Conservation (phyloP, 148 eudicot genomes). For the Oxyria digyna region DNA sequence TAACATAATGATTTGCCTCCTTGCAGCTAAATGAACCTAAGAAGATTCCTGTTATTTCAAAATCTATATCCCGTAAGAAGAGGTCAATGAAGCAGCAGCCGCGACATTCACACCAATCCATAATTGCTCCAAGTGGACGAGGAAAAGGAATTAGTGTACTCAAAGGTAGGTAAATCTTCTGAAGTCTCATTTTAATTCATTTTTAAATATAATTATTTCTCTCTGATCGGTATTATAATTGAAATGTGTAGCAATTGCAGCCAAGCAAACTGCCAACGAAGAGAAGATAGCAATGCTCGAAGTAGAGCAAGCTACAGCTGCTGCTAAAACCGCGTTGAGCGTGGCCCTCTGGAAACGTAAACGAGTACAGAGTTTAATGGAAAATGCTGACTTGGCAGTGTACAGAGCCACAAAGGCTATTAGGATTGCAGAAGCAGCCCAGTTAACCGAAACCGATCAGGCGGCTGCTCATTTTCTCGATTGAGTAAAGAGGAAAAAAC, state of each 20-base stretch:
- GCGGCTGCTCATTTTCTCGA: slow-evolving; percentile 27
- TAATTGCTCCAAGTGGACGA: slow-evolving; percentile 27
- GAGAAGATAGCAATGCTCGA: slow-evolving; percentile 26
- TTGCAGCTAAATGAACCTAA: slow-evolving; percentile 45
- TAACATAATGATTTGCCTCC: not conserved
- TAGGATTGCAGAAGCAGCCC: slow-evolving; percentile 60
- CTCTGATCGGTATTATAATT: not conserved
- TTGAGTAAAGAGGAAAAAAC: slow-evolving; percentile 1
- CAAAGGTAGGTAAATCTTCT: slow-evolving; percentile 51
- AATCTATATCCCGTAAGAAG: slow-evolving; percentile 60
- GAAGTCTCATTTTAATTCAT: not conserved
- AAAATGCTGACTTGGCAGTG: slow-evolving; percentile 60
- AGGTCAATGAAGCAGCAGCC: slow-evolving; percentile 61
- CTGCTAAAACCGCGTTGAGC: slow-evolving; percentile 31
- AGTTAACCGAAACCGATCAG: slow-evolving; percentile 16
- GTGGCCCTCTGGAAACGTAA: slow-evolving; percentile 55
- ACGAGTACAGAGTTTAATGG: slow-evolving; percentile 65
- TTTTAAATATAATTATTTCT: not conserved
- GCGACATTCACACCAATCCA: slow-evolving; percentile 20
- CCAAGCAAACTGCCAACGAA: slow-evolving; percentile 18
- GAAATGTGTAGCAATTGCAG: slow-evolving; percentile 3
- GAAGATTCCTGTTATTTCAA: slow-evolving; percentile 28
- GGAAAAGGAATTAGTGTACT: slow-evolving; percentile 48
- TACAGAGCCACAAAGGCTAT: slow-evolving; percentile 78
- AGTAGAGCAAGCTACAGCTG: slow-evolving; percentile 55